These are phyloP conservation scores for Niebla homalea DNA, from an alignment of 495 filamentous ascomycete genomes.

Conservation along the genomic window DNA sequence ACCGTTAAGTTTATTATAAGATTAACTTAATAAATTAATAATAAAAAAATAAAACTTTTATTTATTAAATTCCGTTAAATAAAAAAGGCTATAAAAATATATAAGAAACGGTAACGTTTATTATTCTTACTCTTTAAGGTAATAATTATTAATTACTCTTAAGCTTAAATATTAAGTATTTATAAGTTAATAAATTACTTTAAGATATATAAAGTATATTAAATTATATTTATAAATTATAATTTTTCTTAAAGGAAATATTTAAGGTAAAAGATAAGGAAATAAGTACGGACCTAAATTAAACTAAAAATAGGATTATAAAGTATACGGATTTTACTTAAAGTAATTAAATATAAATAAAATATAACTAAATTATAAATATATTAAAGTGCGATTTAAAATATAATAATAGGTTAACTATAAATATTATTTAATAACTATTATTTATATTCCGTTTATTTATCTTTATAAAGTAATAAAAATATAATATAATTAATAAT, in stretches of 20 bases:
- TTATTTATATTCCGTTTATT: neutral
- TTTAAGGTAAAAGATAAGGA: neutral
- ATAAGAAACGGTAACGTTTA: neutral
- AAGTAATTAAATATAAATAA: neutral
- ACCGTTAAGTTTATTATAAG: neutral
- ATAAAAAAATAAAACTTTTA: neutral
- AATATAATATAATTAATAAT: neutral
- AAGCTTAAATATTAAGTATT: too few species aligned
- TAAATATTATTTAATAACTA: neutral
- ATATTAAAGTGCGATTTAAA: too few species aligned
- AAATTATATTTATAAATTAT: too few species aligned
- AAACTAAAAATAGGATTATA: neutral
- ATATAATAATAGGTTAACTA: neutral
- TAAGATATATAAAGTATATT: too few species aligned
- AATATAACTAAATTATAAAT: neutral
- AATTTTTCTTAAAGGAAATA: too few species aligned
- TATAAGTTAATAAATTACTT: too few species aligned
- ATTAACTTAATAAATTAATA: neutral
- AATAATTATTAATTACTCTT: neutral
- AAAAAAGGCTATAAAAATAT: neutral
- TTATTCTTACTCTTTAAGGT: neutral
- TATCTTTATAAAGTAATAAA: conserved; percentile 1
- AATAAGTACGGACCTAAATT: neutral
- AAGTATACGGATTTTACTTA: neutral
- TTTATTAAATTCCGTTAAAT: neutral